Evolutionary conservation across 2,329 filamentous ascomycete genomes (phyloP), one percentile per base, ranked within the genome.

Genomic region (Nemania abortiva): DNA sequence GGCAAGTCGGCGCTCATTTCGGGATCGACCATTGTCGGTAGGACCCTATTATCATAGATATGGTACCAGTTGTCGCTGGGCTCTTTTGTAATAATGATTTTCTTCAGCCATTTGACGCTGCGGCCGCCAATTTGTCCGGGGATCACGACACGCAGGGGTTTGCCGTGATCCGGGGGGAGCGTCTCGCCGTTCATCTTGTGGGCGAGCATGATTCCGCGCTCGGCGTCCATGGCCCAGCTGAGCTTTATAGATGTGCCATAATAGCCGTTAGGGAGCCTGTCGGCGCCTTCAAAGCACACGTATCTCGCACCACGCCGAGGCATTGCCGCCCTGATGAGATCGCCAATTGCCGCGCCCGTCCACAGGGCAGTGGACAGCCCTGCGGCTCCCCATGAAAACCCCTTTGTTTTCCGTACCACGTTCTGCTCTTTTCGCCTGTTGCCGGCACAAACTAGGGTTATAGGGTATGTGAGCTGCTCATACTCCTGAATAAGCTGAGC

Each of bases 41-140:
- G 82, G 1, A 98, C 94, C 67, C 94, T 86, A 78, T 98, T 98
- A 79, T 98, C 95, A 80, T 96, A 95, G 70, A 97, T 94, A 79
- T 98, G 95, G 76, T 97, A 97, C 93, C 94, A 97, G 77, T 97
- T 97, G 71, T 95, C 91, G 77, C 94, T 97, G 0, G 94, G 94
- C 27, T 86, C 84, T 10, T 90, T 87, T 0, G 94, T 95, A 59
- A 98, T 80, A 52, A 94, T 91, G 69, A 98, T 87, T 72, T 86
- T 90, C 82, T 91, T 95, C 67, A 98, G 79, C 95, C 95, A 98
- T 80, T 98, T 98, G 37, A 98, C 94, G 78, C 93, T 97, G 71
- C 95, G 87, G 0, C 94, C 95, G 39, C 95, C 95, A 70, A 98
- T 97, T 79, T 97, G 94, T 0, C 95, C 95, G 0, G 95, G 95